Evolutionary conservation across 805 yeast genomes (phyloP).

Genomic region (Wickerhamiella lipophila): DNA sequence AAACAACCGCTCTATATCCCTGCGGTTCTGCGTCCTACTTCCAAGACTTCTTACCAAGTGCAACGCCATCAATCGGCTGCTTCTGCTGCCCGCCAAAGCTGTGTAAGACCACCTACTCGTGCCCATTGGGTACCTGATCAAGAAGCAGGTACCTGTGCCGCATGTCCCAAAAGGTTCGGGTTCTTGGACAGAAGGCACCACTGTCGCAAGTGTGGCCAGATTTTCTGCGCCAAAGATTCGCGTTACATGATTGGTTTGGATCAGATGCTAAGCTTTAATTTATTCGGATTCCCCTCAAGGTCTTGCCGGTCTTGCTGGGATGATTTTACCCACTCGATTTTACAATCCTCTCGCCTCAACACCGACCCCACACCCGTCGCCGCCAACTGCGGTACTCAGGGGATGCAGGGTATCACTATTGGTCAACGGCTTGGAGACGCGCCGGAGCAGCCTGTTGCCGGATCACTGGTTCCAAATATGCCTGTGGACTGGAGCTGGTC

Average conservation of each 20-base stretch:
- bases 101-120: conserved; percentile 25
- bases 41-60: conserved; percentile 23
- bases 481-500: conserved; percentile 79
- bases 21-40: conserved; percentile 58
- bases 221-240: conserved; percentile 59
- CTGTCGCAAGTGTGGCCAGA: conserved; percentile 75
- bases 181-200: conserved; percentile 72
- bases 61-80: conserved; percentile 17
- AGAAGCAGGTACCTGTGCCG: conserved; percentile 47
- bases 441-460: conserved; percentile 26
- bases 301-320: conserved; percentile 57
- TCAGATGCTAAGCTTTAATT: conserved; percentile 39
- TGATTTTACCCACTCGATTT: conserved; percentile 43
- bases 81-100: conserved; percentile 18
- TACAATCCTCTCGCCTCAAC: conserved; percentile 23
- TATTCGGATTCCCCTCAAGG: conserved; percentile 52
- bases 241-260: conserved; percentile 46
- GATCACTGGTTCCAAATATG: conserved; percentile 29
- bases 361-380: conserved; percentile 13
- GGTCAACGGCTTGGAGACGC: conserved; percentile 16
- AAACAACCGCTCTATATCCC: conserved; percentile 83
- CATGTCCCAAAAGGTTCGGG: conserved; percentile 58
- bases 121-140: conserved; percentile 49
- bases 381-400: conserved; percentile 7
- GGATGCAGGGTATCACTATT: conserved; percentile 13